A percentile compares a stretch with the other conserved stretches of the same genome.
Conservation (phyloP, 208 protist genomes). For the Wallacemonas sp. region DNA sequence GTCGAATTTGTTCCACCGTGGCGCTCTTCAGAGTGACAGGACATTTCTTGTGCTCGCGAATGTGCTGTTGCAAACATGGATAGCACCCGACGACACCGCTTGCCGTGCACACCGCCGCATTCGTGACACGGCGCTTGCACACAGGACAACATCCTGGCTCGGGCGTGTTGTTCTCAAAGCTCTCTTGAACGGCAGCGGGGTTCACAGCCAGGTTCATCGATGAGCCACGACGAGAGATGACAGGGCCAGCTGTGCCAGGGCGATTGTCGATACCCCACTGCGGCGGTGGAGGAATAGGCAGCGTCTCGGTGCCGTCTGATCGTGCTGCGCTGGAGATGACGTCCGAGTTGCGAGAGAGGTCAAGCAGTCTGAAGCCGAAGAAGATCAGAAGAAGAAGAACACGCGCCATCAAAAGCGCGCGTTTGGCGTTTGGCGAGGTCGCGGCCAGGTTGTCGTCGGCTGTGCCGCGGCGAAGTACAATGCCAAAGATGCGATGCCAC, state of each 20-base stretch:
- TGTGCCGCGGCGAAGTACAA: slow-evolving; percentile 52
- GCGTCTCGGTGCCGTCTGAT: slow-evolving; percentile 16
- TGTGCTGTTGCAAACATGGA: slow-evolving; percentile 59
- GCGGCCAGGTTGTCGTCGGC: slow-evolving; percentile 33
- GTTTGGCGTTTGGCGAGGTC: slow-evolving; percentile 35
- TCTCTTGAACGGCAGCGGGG: slow-evolving; percentile 1
- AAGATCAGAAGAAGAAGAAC: slow-evolving; percentile 67
- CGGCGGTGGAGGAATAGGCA: slow-evolving; percentile 70
- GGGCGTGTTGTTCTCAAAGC: slow-evolving; percentile 15
- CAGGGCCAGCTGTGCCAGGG: background rate
- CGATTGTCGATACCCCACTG: slow-evolving; percentile 52
- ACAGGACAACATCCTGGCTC: slow-evolving; percentile 66
- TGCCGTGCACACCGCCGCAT: slow-evolving; percentile 59
- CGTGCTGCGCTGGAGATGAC: slow-evolving; percentile 10
- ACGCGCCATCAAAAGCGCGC: slow-evolving; percentile 51
- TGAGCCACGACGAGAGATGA: background rate
- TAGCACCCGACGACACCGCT: slow-evolving; percentile 85
- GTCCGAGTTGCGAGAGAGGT: slow-evolving; percentile 43
- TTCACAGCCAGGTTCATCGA: slow-evolving; percentile 1
- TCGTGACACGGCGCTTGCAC: slow-evolving; percentile 53
- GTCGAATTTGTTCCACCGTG: slow-evolving; percentile 62
- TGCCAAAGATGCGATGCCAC: slow-evolving; percentile 55
- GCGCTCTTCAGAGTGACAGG: slow-evolving; percentile 54
- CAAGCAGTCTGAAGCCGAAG: slow-evolving; percentile 62
- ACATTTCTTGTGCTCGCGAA: slow-evolving; percentile 50